Evolutionary conservation across 179 eudicot species (phyloP), one percentile per base, ranked within the genome.

Genomic region (Vitellaria paradoxa): DNA sequence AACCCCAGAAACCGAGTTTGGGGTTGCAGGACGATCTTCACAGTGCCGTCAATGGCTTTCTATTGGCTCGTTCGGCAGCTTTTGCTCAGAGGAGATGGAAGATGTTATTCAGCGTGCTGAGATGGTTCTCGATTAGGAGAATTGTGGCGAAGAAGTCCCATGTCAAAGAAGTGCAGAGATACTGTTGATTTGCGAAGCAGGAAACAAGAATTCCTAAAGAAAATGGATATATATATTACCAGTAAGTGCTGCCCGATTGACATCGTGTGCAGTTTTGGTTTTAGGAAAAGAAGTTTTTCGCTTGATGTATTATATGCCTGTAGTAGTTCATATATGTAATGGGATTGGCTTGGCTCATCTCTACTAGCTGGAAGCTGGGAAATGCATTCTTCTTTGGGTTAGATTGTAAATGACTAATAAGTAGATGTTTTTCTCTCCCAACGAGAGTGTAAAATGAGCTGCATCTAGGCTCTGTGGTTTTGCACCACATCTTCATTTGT

Each of bases 41-140:
- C 18, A 82, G 75, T 77, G 82, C 82, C 59, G 86, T 78, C 57
- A 82, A 78, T 66, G 77, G 84, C 80, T 85, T 85, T 72, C 60
- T 90, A 18, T 77, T 72, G 70, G 77, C 86, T 70, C 85, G 61
- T 6, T 72, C 87, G 68, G 55, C 90, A 12, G 68, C 71, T 56
- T 85, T 85, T 78, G 96, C 90, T 85, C 86, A 88, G 49, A 87
- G 83, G 80, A 89, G 92, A 83, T 93, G 99, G 99, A 92, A 68
- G 57, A 81, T 91, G 84, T 81, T 89, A 63, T 88, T 87, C 74
- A 83, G 78, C 73, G 91, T 90, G 24, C 73, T 89, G 37, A 86
- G 79, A 53, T 90, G 91, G 89, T 84, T 83, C 76, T 84, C 86
- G 3, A 57, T 91, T 59, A 79, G 85, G 78, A 91, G 88, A 82